Evolutionary conservation across 2,329 filamentous ascomycete genomes (phyloP).

Genomic region (Sarocladium brachiariae): DNA sequence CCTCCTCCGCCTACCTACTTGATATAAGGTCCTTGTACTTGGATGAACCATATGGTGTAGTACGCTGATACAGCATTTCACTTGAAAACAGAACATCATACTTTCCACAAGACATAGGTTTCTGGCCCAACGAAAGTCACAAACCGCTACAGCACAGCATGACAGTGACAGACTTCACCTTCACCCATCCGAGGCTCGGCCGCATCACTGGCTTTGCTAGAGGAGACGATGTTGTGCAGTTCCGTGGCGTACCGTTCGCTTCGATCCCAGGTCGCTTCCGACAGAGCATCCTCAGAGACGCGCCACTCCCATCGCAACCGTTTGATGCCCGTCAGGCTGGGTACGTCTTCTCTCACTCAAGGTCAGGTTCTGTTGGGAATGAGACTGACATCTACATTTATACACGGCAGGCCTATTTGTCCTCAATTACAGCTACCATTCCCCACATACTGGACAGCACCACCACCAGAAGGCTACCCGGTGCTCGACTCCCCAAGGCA

Average conservation of each 20-base stretch:
- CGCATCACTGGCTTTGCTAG: conserved; percentile 1
- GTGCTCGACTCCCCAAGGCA: background rate
- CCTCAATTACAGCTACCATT: background rate
- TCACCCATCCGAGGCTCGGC: background rate
- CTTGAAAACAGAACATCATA: no score
- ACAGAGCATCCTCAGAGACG: background rate
- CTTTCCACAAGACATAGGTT: no score
- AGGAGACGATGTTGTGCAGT: conserved; percentile 2
- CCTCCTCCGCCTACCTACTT: no score
- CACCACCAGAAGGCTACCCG: background rate
- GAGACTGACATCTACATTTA: background rate
- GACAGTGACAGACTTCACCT: background rate
- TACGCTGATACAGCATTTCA: no score
- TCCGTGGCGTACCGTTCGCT: background rate
- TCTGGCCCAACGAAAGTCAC: no score
- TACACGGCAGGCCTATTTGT: background rate
- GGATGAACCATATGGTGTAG: no score
- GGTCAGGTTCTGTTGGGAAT: background rate
- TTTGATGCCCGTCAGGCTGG: conserved; percentile 1
- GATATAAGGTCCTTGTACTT: no score
- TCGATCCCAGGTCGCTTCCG: conserved; percentile 1
- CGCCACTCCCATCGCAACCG: background rate
- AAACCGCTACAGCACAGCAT: background rate
- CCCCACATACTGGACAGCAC: conserved; percentile 1
- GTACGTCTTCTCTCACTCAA: background rate